These are phyloP conservation scores for Cyberlindnera mississippiensis DNA, from an alignment of 805 yeast species.

Conservation along the genomic window DNA sequence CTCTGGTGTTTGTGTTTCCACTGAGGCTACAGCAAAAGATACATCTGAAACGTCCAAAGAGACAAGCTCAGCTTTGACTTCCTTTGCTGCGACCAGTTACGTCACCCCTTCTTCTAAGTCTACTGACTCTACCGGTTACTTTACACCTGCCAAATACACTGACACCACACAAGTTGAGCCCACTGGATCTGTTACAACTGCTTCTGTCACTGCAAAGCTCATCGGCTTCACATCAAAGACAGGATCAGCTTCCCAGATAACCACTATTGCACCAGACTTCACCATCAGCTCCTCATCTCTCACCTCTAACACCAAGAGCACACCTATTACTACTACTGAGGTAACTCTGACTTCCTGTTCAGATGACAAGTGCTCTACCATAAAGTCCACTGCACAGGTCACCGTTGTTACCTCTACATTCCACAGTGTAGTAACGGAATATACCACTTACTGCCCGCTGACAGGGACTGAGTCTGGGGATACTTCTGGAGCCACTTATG, in stretches of 20 bases:
- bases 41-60: conserved; percentile 26
- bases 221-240: too few species aligned
- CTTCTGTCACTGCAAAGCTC: too few species aligned
- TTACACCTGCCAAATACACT: too few species aligned
- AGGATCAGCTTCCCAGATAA: too few species aligned
- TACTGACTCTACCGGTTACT: too few species aligned
- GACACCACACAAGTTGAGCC: too few species aligned
- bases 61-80: conserved; percentile 3
- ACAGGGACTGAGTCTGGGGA: conserved; percentile 2
- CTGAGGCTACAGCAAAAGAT: not conserved
- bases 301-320: too few species aligned
- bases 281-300: too few species aligned
- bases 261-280: too few species aligned
- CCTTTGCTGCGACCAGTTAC: not conserved
- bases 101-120: too few species aligned
- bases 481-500: not conserved
- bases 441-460: conserved; percentile 28
- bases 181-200: too few species aligned
- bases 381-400: conserved; percentile 12
- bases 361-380: conserved; percentile 3
- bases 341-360: conserved; percentile 8
- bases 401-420: conserved; percentile 12
- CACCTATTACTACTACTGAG: conserved; percentile 9
- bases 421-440: conserved; percentile 31
- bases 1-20: not conserved